phyloP scores from a whole-genome alignment of 2,329 filamentous ascomycete genomes.

The Talaromyces sp. region DNA sequence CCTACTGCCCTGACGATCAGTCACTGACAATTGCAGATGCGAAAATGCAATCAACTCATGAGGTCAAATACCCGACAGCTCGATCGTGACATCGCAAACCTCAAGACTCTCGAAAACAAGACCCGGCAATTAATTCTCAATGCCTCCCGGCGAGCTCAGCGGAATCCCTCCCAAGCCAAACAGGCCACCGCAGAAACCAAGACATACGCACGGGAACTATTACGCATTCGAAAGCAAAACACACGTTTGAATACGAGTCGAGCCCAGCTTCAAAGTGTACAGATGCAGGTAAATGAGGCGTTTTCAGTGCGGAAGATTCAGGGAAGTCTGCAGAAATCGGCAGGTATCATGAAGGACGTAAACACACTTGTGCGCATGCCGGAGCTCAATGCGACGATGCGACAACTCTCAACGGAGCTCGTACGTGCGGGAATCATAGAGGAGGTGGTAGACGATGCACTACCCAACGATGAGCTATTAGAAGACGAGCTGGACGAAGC shows the following conservation, averaged over 20 bases:
- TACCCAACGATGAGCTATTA: conserved; percentile 70
- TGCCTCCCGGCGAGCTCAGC: conserved; percentile 75
- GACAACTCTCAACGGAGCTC: conserved; percentile 77
- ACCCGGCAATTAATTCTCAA: conserved; percentile 80
- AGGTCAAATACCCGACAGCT: conserved; percentile 88
- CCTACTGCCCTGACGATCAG: conserved; percentile 1
- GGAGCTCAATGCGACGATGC: conserved; percentile 84
- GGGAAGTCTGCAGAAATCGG: conserved; percentile 78
- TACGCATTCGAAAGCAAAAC: conserved; percentile 73
- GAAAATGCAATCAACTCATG: conserved; percentile 91
- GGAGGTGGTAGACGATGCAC: conserved; percentile 86
- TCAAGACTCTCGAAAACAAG: conserved; percentile 76
- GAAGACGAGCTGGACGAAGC: conserved; percentile 71
- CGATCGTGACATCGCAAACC: conserved; percentile 80
- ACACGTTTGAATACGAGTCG: conserved; percentile 77
- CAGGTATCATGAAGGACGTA: conserved; percentile 95
- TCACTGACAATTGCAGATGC: conserved; percentile 58
- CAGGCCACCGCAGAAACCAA: conserved; percentile 81
- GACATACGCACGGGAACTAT: conserved; percentile 81
- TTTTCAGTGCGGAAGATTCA: conserved; percentile 96
- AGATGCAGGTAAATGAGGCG: conserved; percentile 97
- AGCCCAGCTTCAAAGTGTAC: conserved; percentile 85
- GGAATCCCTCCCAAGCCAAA: conserved; percentile 71
- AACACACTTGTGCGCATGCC: conserved; percentile 81
- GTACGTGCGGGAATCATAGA: conserved; percentile 96